A percentile compares a stretch with the other conserved stretches of the same genome.
phyloP scores from a whole-genome alignment of 1,284 basidiomycete species.

The Flammula alnicola region DNA sequence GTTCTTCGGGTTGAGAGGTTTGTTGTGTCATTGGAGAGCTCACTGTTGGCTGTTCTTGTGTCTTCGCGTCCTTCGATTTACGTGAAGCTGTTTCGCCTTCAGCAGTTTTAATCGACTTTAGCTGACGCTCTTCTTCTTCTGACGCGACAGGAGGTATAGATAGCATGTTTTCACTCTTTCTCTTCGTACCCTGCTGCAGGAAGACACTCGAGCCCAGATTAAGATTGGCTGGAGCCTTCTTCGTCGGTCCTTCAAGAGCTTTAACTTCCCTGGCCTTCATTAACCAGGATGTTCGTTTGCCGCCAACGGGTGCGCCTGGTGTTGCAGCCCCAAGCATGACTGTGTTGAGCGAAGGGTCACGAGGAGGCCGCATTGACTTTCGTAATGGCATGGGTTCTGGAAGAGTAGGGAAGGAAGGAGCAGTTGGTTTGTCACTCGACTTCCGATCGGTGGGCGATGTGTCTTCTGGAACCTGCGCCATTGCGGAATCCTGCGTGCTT shows the following conservation, averaged over 20 bases:
- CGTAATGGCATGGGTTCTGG: conserved; percentile 70
- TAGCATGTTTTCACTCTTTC: conserved; percentile 68
- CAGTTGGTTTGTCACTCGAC: conserved; percentile 18
- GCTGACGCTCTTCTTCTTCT: conserved; percentile 45
- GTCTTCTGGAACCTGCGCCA: conserved; percentile 14
- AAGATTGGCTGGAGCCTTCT: conserved; percentile 33
- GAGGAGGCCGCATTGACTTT: conserved; percentile 61
- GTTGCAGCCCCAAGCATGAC: conserved; percentile 40
- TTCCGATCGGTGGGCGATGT: conserved; percentile 13
- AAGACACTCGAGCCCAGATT: conserved; percentile 10
- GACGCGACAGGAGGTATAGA: conserved; percentile 13
- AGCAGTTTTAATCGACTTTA: conserved; percentile 53
- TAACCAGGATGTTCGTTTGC: conserved; percentile 79
- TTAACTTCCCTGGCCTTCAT: conserved; percentile 77
- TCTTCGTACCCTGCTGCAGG: conserved; percentile 46
- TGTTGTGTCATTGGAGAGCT: conserved; percentile 1
- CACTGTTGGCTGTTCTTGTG: conserved; percentile 10
- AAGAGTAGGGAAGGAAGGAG: conserved; percentile 52
- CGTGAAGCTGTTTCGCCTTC: conserved; percentile 40
- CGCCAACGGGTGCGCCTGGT: conserved; percentile 47
- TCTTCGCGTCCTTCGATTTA: conserved; percentile 26
- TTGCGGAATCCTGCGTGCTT: conserved; percentile 10
- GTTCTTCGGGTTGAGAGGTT: neutral
- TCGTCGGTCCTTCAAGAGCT: conserved; percentile 59
- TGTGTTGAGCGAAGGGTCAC: conserved; percentile 47